These are phyloP conservation scores for Erigeron philadelphicus DNA, from an alignment of 140 eudicot species.

Conservation along the genomic window DNA sequence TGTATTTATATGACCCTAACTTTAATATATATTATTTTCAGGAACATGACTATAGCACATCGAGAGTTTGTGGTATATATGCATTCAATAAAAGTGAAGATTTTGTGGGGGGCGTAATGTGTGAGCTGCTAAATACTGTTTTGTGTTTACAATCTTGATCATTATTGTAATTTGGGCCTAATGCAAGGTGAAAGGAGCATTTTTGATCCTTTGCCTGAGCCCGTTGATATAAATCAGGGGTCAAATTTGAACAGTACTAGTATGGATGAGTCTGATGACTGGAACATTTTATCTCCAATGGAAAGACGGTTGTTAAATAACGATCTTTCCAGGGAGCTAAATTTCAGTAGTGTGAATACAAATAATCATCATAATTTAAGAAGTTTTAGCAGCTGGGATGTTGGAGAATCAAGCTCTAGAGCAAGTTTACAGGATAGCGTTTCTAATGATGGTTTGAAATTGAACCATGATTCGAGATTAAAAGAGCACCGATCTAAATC, in stretches of 20 bases:
- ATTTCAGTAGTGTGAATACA: constrained; percentile 28
- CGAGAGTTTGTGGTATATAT: background rate
- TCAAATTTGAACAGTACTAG: constrained; percentile 37
- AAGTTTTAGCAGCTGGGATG: constrained; percentile 53
- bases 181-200: constrained; percentile 62
- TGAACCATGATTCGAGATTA: constrained; percentile 25
- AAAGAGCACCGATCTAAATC: constrained; percentile 35
- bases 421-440: constrained; percentile 37
- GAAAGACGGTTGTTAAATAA: constrained; percentile 53
- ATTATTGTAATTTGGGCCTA: constrained; percentile 16
- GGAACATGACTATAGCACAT: background rate
- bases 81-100: background rate
- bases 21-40: constrained; percentile 10
- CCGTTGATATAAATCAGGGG: constrained; percentile 66
- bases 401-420: constrained; percentile 71
- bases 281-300: constrained; percentile 49
- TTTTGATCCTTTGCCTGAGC: constrained; percentile 45
- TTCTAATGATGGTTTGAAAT: constrained; percentile 28
- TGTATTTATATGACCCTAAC: constrained; percentile 13
- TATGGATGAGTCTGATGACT: constrained; percentile 43
- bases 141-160: constrained; percentile 10
- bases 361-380: constrained; percentile 31
- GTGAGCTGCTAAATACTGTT: constrained; percentile 12
- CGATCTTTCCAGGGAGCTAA: constrained; percentile 37
- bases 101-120: constrained; percentile 14